Evolutionary conservation across 2,329 filamentous ascomycete genomes (phyloP).

Genomic region (Colletotrichum sp.): DNA sequence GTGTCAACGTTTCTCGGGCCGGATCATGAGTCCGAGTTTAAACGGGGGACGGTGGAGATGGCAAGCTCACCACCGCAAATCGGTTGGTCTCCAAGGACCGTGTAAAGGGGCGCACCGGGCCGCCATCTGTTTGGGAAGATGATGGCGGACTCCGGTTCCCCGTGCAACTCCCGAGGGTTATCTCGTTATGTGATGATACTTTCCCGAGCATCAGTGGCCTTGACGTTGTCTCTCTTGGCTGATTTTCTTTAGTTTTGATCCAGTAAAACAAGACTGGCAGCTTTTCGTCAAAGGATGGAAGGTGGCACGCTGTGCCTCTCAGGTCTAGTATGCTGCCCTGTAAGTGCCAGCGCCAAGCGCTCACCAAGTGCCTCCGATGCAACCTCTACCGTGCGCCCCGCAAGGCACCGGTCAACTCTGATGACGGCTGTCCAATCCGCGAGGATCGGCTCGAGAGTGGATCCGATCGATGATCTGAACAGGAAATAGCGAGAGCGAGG

Average conservation of each 20-base stretch:
- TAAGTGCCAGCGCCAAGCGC: background rate
- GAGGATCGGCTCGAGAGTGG: background rate
- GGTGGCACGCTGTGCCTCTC: background rate
- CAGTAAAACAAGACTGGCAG: background rate
- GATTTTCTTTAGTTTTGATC: background rate
- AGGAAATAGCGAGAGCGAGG: background rate
- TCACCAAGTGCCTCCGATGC: background rate
- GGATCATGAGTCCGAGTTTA: background rate
- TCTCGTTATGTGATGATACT: background rate
- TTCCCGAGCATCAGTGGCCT: background rate
- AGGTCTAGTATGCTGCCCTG: background rate
- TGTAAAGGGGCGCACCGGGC: background rate
- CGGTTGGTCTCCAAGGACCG: background rate
- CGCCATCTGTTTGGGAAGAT: background rate
- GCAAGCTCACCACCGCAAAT: background rate
- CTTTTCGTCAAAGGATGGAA: background rate
- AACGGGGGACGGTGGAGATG: conserved; percentile 1
- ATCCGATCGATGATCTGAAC: background rate
- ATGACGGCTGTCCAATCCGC: background rate
- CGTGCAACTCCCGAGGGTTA: background rate
- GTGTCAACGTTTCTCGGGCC: conserved; percentile 1
- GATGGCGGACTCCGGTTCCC: background rate
- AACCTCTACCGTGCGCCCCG: background rate
- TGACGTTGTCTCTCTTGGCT: background rate
- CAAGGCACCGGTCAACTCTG: background rate